Evolutionary conservation across 2,329 filamentous ascomycete genomes (phyloP).

Genomic region (Trichoderma lentiforme): DNA sequence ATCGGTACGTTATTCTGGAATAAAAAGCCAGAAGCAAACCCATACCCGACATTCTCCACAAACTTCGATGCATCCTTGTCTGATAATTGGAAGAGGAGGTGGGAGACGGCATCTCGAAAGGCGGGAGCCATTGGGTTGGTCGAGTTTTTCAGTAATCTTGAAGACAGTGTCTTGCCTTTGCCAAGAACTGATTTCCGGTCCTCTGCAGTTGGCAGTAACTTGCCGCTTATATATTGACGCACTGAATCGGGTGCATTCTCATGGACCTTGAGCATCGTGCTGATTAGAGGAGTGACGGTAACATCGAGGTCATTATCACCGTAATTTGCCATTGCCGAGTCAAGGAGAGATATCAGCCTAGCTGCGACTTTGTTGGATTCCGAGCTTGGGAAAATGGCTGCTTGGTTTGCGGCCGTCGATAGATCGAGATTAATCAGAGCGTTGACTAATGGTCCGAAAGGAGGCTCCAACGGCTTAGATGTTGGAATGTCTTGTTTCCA

Average conservation of each 20-base stretch:
- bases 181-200: conserved; percentile 79
- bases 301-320: conserved; percentile 68
- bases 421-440: conserved; percentile 76
- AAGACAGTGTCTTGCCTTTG: conserved; percentile 67
- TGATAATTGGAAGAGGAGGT: conserved; percentile 83
- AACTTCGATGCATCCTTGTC: conserved; percentile 75
- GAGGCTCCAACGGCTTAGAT: conserved; percentile 66
- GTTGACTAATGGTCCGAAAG: conserved; percentile 72
- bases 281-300: conserved; percentile 68
- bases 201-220: conserved; percentile 70
- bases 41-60: conserved; percentile 90
- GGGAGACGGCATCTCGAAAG: conserved; percentile 70
- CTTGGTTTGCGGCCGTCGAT: conserved; percentile 48
- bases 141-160: conserved; percentile 73
- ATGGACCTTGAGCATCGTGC: conserved; percentile 68
- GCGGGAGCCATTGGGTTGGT: conserved; percentile 69
- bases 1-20: conserved; percentile 79
- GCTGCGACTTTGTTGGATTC: conserved; percentile 58
- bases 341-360: conserved; percentile 67
- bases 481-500: conserved; percentile 55
- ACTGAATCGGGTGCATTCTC: conserved; percentile 62
- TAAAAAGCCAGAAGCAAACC: conserved; percentile 86
- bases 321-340: conserved; percentile 62
- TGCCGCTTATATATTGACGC: conserved; percentile 57
- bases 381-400: conserved; percentile 63